Evolutionary conservation across 2,329 filamentous ascomycete genomes (phyloP).

Genomic region (Parastagonospora avenae): DNA sequence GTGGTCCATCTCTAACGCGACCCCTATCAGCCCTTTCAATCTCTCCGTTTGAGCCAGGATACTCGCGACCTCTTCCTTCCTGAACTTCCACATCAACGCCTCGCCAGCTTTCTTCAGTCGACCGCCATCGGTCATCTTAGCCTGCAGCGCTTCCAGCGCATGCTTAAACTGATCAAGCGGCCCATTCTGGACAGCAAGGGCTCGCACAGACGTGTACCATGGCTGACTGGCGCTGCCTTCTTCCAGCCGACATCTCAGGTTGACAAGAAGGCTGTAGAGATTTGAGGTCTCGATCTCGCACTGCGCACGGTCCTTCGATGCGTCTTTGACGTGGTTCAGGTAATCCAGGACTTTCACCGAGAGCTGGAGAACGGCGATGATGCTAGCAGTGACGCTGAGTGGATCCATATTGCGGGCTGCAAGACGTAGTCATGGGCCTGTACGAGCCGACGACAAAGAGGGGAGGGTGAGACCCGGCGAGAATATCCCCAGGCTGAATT

Average conservation of each 20-base stretch:
- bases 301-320: neutral
- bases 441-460: too few species aligned
- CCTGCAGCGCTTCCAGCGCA: neutral
- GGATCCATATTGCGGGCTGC: neutral
- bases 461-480: too few species aligned
- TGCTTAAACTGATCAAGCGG: neutral
- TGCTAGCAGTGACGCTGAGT: neutral
- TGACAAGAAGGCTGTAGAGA: neutral
- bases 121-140: neutral
- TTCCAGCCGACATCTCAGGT: neutral
- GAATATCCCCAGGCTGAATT: too few species aligned
- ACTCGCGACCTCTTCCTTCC: neutral
- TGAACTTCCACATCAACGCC: neutral
- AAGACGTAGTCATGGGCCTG: too few species aligned
- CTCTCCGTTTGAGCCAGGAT: neutral
- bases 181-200: neutral
- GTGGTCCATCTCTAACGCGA: neutral
- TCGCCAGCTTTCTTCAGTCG: neutral
- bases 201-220: neutral
- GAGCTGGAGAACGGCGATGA: neutral
- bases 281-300: neutral
- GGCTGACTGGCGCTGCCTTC: neutral
- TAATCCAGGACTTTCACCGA: neutral
- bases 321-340: neutral
- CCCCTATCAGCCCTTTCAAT: neutral